phyloP scores from a whole-genome alignment of 345 rosid genomes.

The Eucalyptus pauciflora region DNA sequence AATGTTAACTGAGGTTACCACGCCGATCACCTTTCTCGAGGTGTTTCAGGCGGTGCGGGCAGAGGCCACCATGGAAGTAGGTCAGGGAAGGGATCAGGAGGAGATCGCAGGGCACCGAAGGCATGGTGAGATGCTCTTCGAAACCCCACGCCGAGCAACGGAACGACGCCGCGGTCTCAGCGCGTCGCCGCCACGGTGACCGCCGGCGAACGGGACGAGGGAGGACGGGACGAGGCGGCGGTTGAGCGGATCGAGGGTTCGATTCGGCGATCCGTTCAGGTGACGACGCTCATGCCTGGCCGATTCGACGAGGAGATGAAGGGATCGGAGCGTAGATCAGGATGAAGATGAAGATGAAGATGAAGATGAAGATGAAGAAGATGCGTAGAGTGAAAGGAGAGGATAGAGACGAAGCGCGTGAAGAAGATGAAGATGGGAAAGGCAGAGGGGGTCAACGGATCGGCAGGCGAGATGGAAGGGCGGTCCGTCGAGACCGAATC shows the following conservation, averaged over 20 bases:
- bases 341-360: not conserved
- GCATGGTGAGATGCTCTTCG: conserved; percentile 79
- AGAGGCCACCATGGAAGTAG: conserved; percentile 43
- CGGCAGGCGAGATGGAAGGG: not conserved
- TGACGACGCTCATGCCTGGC: not conserved
- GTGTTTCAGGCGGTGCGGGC: conserved; percentile 73
- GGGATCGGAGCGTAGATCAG: not conserved
- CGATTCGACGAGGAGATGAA: not conserved
- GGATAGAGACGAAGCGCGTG: not conserved
- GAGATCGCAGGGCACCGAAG: conserved; percentile 51
- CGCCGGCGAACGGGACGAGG: not conserved
- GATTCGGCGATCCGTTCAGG: not conserved
- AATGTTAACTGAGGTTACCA: conserved; percentile 90
- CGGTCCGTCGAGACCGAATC: not conserved
- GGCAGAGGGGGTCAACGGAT: not conserved
- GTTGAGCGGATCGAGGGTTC: not conserved
- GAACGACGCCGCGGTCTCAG: not conserved
- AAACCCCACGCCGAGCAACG: conserved; percentile 29
- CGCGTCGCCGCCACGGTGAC: not conserved
- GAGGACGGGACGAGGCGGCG: not conserved
- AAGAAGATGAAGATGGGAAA: not conserved
- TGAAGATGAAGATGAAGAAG: not conserved
- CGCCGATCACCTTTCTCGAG: conserved; percentile 91
- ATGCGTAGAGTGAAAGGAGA: not conserved
- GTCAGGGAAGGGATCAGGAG: conserved; percentile 34